phyloP scores from a whole-genome alignment of 2,329 filamentous ascomycete genomes.

The Monosporascus sp. region DNA sequence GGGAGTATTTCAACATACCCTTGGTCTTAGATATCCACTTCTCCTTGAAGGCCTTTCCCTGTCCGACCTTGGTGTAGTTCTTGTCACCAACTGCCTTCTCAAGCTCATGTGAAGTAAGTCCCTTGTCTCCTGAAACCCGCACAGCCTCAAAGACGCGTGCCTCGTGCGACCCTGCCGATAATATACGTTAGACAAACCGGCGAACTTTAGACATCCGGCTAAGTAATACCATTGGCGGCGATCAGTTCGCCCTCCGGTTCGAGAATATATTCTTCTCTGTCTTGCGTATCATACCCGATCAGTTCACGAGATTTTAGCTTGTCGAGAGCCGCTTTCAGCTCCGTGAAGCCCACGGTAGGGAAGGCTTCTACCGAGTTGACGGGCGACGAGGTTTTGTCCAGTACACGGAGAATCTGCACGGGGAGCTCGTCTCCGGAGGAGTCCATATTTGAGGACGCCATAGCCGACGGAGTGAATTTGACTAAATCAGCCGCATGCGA shows the following conservation, averaged over 20 bases:
- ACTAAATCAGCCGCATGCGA: too few species aligned
- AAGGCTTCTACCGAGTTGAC: conserved; percentile 67
- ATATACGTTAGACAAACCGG: too few species aligned
- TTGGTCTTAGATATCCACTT: conserved; percentile 64
- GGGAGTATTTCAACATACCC: conserved; percentile 31
- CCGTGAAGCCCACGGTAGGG: conserved; percentile 57
- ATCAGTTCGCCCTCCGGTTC: conserved; percentile 72
- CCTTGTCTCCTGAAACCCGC: conserved; percentile 65
- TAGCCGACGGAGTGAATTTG: conserved; percentile 15
- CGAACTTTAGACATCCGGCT: too few species aligned
- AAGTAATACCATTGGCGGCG: conserved; percentile 66
- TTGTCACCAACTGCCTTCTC: conserved; percentile 67
- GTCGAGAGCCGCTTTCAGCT: conserved; percentile 84
- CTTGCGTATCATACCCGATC: conserved; percentile 79
- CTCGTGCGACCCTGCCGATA: too few species aligned
- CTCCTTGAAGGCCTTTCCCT: conserved; percentile 87
- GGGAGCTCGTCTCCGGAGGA: conserved; percentile 48
- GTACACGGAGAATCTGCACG: conserved; percentile 58
- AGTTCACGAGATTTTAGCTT: conserved; percentile 78
- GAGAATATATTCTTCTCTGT: conserved; percentile 70
- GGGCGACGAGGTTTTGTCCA: conserved; percentile 58
- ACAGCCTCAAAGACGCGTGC: conserved; percentile 76
- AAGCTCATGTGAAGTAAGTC: conserved; percentile 73
- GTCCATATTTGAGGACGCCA: conserved; percentile 36
- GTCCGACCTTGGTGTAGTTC: conserved; percentile 73